phyloP scores from a whole-genome alignment of 179 eudicot genomes.

The Beta lomatogona region DNA sequence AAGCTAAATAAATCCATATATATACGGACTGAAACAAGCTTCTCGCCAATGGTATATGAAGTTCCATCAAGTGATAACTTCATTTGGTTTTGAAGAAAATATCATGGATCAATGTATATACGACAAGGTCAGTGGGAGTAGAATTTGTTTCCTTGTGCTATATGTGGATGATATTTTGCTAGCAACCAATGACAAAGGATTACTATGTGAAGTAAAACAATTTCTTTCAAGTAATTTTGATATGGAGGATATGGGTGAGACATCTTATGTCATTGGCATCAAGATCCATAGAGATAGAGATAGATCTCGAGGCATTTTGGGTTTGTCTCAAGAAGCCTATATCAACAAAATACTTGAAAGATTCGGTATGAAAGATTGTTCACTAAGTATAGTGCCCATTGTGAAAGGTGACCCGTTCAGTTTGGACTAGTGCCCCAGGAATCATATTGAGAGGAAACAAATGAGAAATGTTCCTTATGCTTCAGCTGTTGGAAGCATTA shows the following conservation, averaged over 20 bases:
- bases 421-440: neutral
- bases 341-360: neutral
- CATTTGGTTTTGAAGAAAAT: neutral
- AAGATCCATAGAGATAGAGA: neutral
- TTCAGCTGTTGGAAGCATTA: neutral
- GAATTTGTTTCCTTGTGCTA: neutral
- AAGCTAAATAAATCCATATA: neutral
- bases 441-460: neutral
- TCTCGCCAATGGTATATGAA: neutral
- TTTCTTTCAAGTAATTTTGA: neutral
- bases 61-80: neutral
- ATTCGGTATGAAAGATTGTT: neutral
- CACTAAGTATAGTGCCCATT: neutral
- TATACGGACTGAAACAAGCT: neutral
- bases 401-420: neutral
- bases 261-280: slow-evolving; percentile 6
- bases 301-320: neutral
- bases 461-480: neutral
- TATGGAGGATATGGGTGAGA: neutral
- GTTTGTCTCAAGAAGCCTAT: neutral
- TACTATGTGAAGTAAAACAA: neutral
- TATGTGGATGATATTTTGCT: neutral
- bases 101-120: neutral
- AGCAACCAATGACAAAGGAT: neutral
- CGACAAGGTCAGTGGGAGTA: neutral